Evolutionary conservation across 441 rosid genomes (phyloP), one percentile per base, ranked within the genome.

Genomic region (Corymbia citriodora): DNA sequence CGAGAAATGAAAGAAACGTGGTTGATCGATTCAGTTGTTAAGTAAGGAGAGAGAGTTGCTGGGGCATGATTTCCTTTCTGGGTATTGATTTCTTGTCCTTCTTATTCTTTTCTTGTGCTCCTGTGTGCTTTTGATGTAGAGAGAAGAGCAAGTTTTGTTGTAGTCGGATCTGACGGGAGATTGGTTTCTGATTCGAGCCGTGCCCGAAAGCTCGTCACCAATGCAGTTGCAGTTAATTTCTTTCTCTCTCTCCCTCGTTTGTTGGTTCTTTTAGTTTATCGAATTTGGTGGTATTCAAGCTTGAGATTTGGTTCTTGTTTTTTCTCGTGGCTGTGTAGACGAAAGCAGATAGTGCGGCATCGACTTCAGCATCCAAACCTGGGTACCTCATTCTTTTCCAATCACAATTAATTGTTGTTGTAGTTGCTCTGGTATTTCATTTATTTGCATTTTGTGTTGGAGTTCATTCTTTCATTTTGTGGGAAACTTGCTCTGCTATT

Each of bases 211-310:
- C 89, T 94, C 92, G 91, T 93, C 90, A 72, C 95, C 87, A 94
- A 94, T 93, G 98, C 97, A 89, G 96, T 96, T 93, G 97, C 97
- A 10, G 98, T 95, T 86, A 93, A 54, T 90, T 85, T 65, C 11
- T 55, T 10, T 85, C 8, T 27, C 36, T 89, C 63, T 61, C 33
- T 25, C 54, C 29, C 74, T 65, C 55, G 33, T 10, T 70, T 82
- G 18, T 52, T 27, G 29, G n/a, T 72, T 59, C 40, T 21, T 36
- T 23, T 50, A 4, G 7, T 59, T 87, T 88, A 29, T 7, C 5
- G 50, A 87, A 86, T 3, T 52, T 16, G 61, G 81, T 16, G 61
- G 81, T 89, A 87, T 57, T 48, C 13, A 18, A 36, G 50, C 50
- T 87, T 55, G 48, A 61, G 52, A 40, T 88, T 53, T 70, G 81